A percentile compares a stretch with the other conserved stretches of the same genome.
These are phyloP conservation scores for Trichoderma sp. DNA, from an alignment of 2,329 filamentous ascomycete species.

Conservation along the genomic window DNA sequence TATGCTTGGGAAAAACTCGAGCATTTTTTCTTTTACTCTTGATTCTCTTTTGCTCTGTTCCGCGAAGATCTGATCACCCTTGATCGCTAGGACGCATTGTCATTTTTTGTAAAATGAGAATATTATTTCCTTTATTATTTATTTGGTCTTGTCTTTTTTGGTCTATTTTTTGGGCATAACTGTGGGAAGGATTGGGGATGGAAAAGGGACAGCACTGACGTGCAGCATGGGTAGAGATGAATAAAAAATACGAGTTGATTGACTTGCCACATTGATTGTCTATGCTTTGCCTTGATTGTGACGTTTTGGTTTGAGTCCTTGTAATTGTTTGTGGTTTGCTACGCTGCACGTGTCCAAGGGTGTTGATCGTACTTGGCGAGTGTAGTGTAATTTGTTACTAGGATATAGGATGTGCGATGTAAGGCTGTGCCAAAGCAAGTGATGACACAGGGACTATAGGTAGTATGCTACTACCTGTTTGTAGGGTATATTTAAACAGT, in stretches of 20 bases:
- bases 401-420: not conserved
- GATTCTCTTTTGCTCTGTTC: constrained; percentile 2
- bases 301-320: not conserved
- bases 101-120: not conserved
- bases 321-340: not conserved
- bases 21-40: not conserved
- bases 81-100: not conserved
- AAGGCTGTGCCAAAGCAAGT: not conserved
- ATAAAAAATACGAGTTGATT: not conserved
- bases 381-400: not conserved
- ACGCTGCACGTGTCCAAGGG: not conserved
- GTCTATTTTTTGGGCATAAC: not conserved
- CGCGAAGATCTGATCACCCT: not conserved
- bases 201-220: not conserved
- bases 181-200: not conserved
- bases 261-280: not conserved
- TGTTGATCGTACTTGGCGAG: not conserved
- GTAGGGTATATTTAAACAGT: not conserved
- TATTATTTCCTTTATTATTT: not conserved
- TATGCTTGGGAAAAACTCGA: not conserved
- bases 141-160: constrained; percentile 8
- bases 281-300: not conserved
- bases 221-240: not conserved
- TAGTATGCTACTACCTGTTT: not conserved
- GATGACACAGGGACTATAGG: not conserved